These are phyloP conservation scores for Poa pratensis DNA, from an alignment of 176 grass and related monocot species.

Conservation along the genomic window DNA sequence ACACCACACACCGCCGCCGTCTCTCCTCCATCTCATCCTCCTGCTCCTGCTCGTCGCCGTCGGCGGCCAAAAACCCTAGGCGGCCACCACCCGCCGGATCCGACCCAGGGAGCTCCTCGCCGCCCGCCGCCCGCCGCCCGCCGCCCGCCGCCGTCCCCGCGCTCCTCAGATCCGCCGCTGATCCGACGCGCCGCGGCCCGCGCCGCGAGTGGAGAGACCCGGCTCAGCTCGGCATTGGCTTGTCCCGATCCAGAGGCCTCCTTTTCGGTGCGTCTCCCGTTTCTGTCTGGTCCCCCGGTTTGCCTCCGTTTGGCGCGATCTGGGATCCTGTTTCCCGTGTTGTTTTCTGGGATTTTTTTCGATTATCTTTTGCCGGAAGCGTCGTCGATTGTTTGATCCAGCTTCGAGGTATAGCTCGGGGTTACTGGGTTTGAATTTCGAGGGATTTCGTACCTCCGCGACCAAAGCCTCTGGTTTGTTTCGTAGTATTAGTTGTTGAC, in stretches of 20 bases:
- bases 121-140: background rate
- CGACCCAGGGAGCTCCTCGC: background rate
- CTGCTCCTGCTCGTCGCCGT: background rate
- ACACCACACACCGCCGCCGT: constrained; percentile 42
- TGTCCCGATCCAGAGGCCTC: constrained; percentile 47
- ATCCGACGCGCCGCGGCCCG: constrained; percentile 40
- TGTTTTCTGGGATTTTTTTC: constrained; percentile 32
- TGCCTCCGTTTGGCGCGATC: constrained; percentile 51
- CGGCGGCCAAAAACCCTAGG: constrained; percentile 35
- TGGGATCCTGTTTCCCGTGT: constrained; percentile 32
- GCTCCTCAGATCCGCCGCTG: constrained; percentile 48
- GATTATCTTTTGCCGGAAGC: constrained; percentile 31
- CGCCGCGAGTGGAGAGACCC: background rate
- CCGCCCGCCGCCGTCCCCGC: background rate
- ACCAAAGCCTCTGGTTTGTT: background rate
- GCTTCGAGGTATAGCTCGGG: background rate
- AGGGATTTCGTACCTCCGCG: background rate
- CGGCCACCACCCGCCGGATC: constrained; percentile 21
- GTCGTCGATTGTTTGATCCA: constrained; percentile 43
- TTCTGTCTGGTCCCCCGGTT: constrained; percentile 34
- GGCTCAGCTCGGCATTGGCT: constrained; percentile 47
- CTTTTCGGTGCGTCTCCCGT: constrained; percentile 48
- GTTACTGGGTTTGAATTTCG: constrained; percentile 35
- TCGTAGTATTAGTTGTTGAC: background rate
- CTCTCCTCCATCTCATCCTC: constrained; percentile 31